Evolutionary conservation across 257 asterid genomes (phyloP), one percentile per base, ranked within the genome.

Genomic region (Scutellaria baicalensis): DNA sequence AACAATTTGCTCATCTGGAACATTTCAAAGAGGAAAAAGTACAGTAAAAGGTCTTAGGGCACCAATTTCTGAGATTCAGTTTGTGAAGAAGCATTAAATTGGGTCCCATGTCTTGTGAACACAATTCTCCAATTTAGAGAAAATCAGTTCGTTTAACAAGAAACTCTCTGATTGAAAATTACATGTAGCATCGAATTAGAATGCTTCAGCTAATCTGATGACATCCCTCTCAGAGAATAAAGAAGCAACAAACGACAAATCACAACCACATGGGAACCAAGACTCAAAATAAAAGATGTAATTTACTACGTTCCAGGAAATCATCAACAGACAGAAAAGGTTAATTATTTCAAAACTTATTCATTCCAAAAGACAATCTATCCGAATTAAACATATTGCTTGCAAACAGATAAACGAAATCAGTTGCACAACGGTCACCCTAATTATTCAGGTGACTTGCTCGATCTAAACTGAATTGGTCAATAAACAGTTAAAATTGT

Each of bases 71-170:
- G 54, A n/a, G 54, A 48, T 13, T 6, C 18, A 18, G 8, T 59
- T 8, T 58, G 45, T 7, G 27, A 8, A 38, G 27, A n/a, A 44
- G 54, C 55, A 62, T 42, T 43, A 68, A 40, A 55, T 2, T 5
- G 3, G 33, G 33, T 27, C 33, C 4, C 12, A 12, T 8, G n/a
- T 39, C 17, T 21, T 6, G 27, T 13, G 6, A 18, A 13, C 36
- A 39, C 72, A 67, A 49, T 35, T n/a, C 40, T 68, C 72, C 64
- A 43, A 6, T 20, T 56, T 27, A 9, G 60, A n/a, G 47, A 65
- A 16, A 50, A 3, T 9, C 7, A 42, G 63, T 39, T 58, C 39
- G 36, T 35, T 47, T n/a, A 12, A 68, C 71, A 63, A 44, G 60
- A 35, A 55, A 10, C 14, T 1, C 33, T 40, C 40, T 38, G 7